These are phyloP conservation scores for Puccinia polysora DNA, from an alignment of 1,284 basidiomycete genomes.

Conservation along the genomic window DNA sequence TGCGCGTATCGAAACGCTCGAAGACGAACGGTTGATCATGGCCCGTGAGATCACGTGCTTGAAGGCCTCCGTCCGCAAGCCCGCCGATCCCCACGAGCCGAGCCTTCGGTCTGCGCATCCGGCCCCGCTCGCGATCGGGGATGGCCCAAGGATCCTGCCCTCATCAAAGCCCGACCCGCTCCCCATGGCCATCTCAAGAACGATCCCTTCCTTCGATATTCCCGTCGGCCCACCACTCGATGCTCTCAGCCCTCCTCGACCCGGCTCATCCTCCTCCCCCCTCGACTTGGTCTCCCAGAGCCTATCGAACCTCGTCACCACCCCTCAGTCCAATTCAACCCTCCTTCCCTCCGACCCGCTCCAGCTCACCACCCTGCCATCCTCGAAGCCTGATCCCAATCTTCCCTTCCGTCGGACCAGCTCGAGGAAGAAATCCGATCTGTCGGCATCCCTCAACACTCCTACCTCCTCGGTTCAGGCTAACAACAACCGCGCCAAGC, in stretches of 20 bases:
- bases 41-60: slow-evolving; percentile 32
- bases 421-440: slow-evolving; percentile 12
- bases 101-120: neutral
- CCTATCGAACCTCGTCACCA: neutral
- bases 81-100: neutral
- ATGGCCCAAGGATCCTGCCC: neutral
- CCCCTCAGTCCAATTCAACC: neutral
- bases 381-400: slow-evolving; percentile 9
- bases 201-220: slow-evolving; percentile 26
- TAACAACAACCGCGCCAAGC: slow-evolving; percentile 24
- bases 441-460: neutral
- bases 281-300: too few species aligned
- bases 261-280: neutral
- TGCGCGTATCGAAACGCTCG: slow-evolving; percentile 14
- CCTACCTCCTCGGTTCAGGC: neutral
- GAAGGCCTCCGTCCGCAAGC: neutral
- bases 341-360: neutral
- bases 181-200: slow-evolving; percentile 1
- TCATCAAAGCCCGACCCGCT: neutral
- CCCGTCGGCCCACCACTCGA: slow-evolving; percentile 15
- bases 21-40: slow-evolving; percentile 13
- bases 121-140: slow-evolving; percentile 4
- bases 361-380: neutral
- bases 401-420: neutral
- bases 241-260: neutral